A percentile compares a stretch with the other conserved stretches of the same genome.
Conservation (phyloP, 257 asterid genomes). For the Asclepias syriaca region DNA sequence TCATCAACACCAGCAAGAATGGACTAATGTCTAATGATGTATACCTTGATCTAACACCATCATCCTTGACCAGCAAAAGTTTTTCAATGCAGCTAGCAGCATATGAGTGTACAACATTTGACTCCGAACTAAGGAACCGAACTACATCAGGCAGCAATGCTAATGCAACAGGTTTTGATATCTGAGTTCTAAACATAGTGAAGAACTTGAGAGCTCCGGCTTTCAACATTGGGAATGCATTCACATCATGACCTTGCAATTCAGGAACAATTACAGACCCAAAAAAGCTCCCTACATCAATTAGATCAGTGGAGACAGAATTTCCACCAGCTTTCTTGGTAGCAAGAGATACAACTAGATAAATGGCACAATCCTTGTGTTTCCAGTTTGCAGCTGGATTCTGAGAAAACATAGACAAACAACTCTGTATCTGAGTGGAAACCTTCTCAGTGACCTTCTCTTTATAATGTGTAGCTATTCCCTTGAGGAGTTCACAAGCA, state of each 20-base stretch:
- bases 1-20: neutral
- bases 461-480: constrained; percentile 74
- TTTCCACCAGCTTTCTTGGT: constrained; percentile 75
- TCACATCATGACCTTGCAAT: constrained; percentile 66
- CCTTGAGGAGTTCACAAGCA: constrained; percentile 97
- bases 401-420: constrained; percentile 58
- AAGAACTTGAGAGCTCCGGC: constrained; percentile 93
- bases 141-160: constrained; percentile 77
- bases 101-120: constrained; percentile 92
- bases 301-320: constrained; percentile 81
- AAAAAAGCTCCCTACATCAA: constrained; percentile 79
- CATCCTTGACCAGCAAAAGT: constrained; percentile 83
- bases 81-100: constrained; percentile 97
- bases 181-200: constrained; percentile 77
- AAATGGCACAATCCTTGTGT: constrained; percentile 93
- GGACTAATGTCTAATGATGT: constrained; percentile 51
- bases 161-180: constrained; percentile 59
- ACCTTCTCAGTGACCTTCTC: constrained; percentile 73
- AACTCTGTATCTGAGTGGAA: constrained; percentile 61
- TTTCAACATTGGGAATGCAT: constrained; percentile 78
- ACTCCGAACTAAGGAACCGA: constrained; percentile 63
- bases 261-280: constrained; percentile 82
- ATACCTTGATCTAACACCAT: constrained; percentile 63
- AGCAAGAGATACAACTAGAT: constrained; percentile 89
- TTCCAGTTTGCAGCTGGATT: constrained; percentile 86